Percentiles rank a stretch among this genome's conserved stretches.
Evolutionary conservation across 2,329 filamentous ascomycete species (phyloP).

Genomic region (Amauroascus verrucosus): DNA sequence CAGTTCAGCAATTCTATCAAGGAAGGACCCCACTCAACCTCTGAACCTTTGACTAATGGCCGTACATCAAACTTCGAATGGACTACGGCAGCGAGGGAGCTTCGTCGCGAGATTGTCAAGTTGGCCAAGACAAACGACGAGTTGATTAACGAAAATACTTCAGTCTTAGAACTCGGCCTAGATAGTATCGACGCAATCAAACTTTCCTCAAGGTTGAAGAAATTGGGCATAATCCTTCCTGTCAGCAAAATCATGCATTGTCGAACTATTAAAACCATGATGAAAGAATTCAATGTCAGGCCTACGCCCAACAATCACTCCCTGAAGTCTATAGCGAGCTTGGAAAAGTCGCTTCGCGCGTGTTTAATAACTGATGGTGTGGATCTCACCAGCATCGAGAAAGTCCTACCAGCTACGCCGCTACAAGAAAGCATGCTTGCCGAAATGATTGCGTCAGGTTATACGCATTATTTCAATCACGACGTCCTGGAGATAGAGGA

Average conservation of each 20-base stretch:
- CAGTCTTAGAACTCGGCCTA: slow-evolving; percentile 71
- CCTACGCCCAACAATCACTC: slow-evolving; percentile 3
- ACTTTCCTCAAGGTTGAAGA: slow-evolving; percentile 60
- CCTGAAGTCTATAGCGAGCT: not conserved
- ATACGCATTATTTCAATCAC: slow-evolving; percentile 73
- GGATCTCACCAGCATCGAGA: slow-evolving; percentile 40
- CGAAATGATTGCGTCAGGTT: slow-evolving; percentile 67
- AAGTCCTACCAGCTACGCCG: slow-evolving; percentile 64
- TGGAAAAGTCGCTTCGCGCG: slow-evolving; percentile 27
- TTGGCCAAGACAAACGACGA: slow-evolving; percentile 47
- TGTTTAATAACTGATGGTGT: slow-evolving; percentile 31
- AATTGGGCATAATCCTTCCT: slow-evolving; percentile 48
- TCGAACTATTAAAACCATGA: slow-evolving; percentile 57
- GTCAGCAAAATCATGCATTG: slow-evolving; percentile 69
- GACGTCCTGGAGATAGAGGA: slow-evolving; percentile 57
- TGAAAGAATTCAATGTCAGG: slow-evolving; percentile 20
- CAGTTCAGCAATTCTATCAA: not conserved
- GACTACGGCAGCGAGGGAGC: slow-evolving; percentile 42
- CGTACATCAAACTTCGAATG: slow-evolving; percentile 45
- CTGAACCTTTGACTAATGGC: not conserved
- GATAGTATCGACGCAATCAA: slow-evolving; percentile 92
- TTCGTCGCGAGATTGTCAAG: slow-evolving; percentile 54
- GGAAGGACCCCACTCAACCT: not conserved
- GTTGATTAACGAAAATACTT: slow-evolving; percentile 48
- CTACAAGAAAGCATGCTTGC: slow-evolving; percentile 79